Evolutionary conservation across 192 early-diverging fungal genomes (phyloP).

Genomic region (Funneliformis mosseae): DNA sequence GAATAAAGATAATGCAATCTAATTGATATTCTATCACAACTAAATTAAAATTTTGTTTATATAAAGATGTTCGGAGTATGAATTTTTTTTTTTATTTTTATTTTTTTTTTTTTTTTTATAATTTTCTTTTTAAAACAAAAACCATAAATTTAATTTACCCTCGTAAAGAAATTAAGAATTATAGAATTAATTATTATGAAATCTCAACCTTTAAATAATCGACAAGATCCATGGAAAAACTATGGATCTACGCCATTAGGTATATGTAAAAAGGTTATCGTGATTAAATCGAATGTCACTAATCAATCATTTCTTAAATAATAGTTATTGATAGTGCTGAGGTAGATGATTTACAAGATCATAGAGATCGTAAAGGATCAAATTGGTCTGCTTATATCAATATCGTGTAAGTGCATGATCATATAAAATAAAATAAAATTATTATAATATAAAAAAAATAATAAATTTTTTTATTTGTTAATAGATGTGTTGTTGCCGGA

Average conservation of each 20-base stretch:
- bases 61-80: no score
- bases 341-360: background rate
- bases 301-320: background rate
- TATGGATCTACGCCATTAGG: background rate
- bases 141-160: no score
- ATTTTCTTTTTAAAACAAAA: no score
- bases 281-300: no score
- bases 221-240: background rate
- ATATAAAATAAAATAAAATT: background rate
- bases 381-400: slow-evolving; percentile 25
- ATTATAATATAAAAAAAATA: background rate
- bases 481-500: slow-evolving; percentile 63
- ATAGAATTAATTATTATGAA: background rate
- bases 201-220: background rate
- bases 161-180: background rate
- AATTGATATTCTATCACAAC: no score
- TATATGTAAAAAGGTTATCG: background rate
- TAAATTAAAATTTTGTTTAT: no score
- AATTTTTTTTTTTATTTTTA: no score
- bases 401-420: slow-evolving; percentile 12
- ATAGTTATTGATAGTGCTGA: background rate
- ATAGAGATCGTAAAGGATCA: slow-evolving; percentile 15
- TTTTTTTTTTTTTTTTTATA: no score
- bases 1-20: no score
- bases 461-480: background rate